Base-by-base conservation (phyloP, 2,329 filamentous ascomycete species). In the Fusarium staphyleae region DNA sequence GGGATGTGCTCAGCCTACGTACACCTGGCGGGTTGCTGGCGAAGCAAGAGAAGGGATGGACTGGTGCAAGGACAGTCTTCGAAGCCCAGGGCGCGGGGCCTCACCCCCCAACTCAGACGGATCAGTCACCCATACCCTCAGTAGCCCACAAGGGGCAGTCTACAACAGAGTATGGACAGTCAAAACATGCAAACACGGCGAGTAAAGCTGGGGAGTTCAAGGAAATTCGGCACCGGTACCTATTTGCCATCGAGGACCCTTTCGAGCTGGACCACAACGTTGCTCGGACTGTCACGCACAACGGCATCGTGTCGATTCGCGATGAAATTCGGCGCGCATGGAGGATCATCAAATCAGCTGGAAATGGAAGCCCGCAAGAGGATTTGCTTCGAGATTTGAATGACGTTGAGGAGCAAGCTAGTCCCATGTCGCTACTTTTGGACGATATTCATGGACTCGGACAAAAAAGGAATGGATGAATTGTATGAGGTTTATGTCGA, bases 201-300 rank as follows among this genome's bases (percentile, higher is more conserved):
- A 67, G 9, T n/a, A 76, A 74, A 44, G 59, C 69, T 10, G 67
- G 68, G 5, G 78, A 81, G 26, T 67, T 82, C 43, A 90, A 88
- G 63, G 89, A 92, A 67, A 81, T 93, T 12, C 84, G 89, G 2
- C 85, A 92, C 67, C 85, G 91, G 11, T 96, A 91, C 70, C 81
- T 96, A 4, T 89, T 96, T 62, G 90, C 91, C 26, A 93, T 97
- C 55, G 93, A 96, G 70, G 93, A 96, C 70, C 93, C 93, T 0
- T 96, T 96, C 67, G 91, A 96, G 75, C 75, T 87, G 2, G 87
- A 91, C 33, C 91, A 96, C 73, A 97, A 96, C 65, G 89, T 96
- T 28, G 93, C 90, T 3, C 81, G 91, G 42, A 96, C 91, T 0
- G 91, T 96, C 1, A 92, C 88, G 6, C 89, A 93, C 67, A 84